A percentile compares a stretch with the other conserved stretches of the same genome.
These are phyloP conservation scores for Cryptosporidium sp. DNA, from an alignment of 169 alveolate species.

Conservation along the genomic window DNA sequence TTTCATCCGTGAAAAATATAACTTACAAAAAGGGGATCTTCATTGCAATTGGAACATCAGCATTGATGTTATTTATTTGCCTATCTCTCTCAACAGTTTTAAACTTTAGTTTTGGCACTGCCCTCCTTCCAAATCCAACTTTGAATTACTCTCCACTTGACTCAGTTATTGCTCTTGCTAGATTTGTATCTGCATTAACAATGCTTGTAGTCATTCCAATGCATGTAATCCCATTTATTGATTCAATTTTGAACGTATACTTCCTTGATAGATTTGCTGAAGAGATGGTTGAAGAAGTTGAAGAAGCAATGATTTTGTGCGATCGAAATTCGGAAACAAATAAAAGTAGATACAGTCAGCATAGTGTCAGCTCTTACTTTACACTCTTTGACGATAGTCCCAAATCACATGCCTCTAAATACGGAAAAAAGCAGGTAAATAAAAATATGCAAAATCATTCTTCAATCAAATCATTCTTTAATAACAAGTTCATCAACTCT, in stretches of 20 bases:
- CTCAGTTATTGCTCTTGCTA: constrained; percentile 54
- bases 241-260: constrained; percentile 28
- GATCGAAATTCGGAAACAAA: not conserved
- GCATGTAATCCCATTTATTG: constrained; percentile 61
- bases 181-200: constrained; percentile 52
- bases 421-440: not conserved
- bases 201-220: constrained; percentile 72
- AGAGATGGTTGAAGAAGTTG: constrained; percentile 39
- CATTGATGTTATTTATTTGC: constrained; percentile 38
- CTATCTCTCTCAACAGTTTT: constrained; percentile 13
- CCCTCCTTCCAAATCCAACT: constrained; percentile 65
- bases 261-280: constrained; percentile 39
- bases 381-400: constrained; percentile 15
- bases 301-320: constrained; percentile 49
- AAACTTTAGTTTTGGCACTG: constrained; percentile 52
- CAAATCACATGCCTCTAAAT: not conserved
- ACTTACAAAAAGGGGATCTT: constrained; percentile 24
- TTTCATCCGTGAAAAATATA: constrained; percentile 15
- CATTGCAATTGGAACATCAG: constrained; percentile 14
- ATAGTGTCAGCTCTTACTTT: constrained; percentile 67
- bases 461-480: not conserved
- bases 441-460: not conserved
- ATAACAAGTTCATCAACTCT: constrained; percentile 4
- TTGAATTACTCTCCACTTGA: constrained; percentile 65
- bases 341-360: constrained; percentile 21